phyloP scores from a whole-genome alignment of 75 land plant genomes.

The Ceratopteris richardii region DNA sequence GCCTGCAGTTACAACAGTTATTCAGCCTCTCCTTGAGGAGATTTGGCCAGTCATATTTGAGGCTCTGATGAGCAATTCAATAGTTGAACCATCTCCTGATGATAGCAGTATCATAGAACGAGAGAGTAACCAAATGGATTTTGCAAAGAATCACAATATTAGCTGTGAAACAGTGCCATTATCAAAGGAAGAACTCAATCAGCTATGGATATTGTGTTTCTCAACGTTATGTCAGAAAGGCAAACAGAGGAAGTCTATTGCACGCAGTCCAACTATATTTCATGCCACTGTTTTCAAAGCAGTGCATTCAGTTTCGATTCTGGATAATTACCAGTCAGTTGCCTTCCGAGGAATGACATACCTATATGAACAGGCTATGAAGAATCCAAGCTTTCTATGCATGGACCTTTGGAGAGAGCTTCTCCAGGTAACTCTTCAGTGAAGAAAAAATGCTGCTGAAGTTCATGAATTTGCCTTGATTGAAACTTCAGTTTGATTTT shows the following conservation, averaged over 20 bases:
- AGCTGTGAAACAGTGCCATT: not conserved
- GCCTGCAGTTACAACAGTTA: slow-evolving; percentile 51
- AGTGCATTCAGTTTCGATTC: not conserved
- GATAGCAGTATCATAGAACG: no score
- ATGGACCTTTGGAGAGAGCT: not conserved
- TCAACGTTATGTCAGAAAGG: slow-evolving; percentile 50
- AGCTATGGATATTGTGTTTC: slow-evolving; percentile 59
- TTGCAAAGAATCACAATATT: no score
- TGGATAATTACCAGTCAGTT: not conserved
- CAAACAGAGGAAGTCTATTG: not conserved
- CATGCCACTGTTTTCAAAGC: slow-evolving; percentile 22
- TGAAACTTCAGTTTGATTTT: not conserved
- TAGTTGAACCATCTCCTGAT: no score
- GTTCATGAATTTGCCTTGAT: no score
- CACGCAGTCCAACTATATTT: slow-evolving; percentile 16
- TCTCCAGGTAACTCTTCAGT: not conserved
- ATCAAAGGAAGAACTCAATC: slow-evolving; percentile 39
- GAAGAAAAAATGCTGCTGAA: no score
- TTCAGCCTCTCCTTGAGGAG: slow-evolving; percentile 57
- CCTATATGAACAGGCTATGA: not conserved
- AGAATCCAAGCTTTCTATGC: not conserved
- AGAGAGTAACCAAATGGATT: no score
- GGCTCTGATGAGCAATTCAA: slow-evolving; percentile 58
- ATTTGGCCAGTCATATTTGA: slow-evolving; percentile 82
- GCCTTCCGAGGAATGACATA: not conserved